A percentile compares a stretch with the other conserved stretches of the same genome.
Evolutionary conservation across 2,329 filamentous ascomycete genomes (phyloP).

Genomic region (Nectriaceae sp.): DNA sequence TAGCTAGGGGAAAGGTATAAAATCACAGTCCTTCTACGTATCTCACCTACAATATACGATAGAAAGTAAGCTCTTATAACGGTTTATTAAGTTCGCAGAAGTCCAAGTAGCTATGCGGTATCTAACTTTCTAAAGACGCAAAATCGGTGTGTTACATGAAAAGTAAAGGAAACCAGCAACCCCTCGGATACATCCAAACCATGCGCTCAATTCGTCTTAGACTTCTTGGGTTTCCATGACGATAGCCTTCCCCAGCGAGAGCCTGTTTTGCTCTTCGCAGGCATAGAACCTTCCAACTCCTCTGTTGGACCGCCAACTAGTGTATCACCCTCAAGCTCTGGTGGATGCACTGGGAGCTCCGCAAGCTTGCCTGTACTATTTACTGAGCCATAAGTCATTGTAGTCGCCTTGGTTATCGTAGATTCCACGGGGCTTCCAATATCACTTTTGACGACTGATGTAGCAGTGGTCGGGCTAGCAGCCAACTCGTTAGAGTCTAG

Average conservation of each 20-base stretch:
- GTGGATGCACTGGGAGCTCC: conserved; percentile 17
- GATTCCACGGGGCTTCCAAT: not conserved
- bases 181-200: too few relatives aligned
- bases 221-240: conserved; percentile 25
- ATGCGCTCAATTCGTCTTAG: too few relatives aligned
- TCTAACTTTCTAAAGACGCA: too few relatives aligned
- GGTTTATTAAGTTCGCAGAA: too few relatives aligned
- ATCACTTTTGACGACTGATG: not conserved
- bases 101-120: too few relatives aligned
- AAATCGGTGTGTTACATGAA: too few relatives aligned
- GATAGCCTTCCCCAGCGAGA: conserved; percentile 21
- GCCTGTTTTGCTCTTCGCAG: conserved; percentile 10
- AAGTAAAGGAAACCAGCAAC: too few relatives aligned
- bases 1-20: conserved; percentile 27
- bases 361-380: conserved; percentile 2
- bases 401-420: not conserved
- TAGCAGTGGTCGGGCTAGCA: not conserved
- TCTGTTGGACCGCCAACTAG: conserved; percentile 4
- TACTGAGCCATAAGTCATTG: not conserved
- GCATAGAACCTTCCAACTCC: conserved; percentile 10
- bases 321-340: conserved; percentile 19
- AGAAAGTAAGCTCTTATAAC: too few relatives aligned
- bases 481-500: conserved; percentile 14
- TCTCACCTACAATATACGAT: not conserved
- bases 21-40: too few relatives aligned